Conservation (phyloP, 2,329 filamentous ascomycete species). For the Monosporascus sp. region DNA sequence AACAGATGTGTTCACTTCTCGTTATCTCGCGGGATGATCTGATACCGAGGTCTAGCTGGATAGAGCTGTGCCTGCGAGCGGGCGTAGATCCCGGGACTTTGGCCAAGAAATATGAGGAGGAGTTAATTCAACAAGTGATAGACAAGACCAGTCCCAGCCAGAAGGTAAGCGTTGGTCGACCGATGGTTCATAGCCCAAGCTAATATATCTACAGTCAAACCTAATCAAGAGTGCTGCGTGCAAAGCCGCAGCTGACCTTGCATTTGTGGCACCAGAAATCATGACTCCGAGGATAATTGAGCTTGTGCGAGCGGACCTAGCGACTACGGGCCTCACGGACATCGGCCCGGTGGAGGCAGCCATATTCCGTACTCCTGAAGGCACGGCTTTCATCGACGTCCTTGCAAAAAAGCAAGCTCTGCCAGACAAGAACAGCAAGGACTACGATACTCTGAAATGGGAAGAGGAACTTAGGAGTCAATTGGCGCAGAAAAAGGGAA, state of each 20-base stretch:
- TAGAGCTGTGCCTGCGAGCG: conserved; percentile 75
- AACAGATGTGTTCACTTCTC: conserved; percentile 70
- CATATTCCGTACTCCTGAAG: conserved; percentile 87
- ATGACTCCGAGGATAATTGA: conserved; percentile 72
- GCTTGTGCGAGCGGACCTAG: conserved; percentile 68
- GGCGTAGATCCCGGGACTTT: conserved; percentile 79
- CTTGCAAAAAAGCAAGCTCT: conserved; percentile 72
- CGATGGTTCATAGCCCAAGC: not conserved
- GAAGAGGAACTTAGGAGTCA: conserved; percentile 86
- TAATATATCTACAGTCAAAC: conserved; percentile 25
- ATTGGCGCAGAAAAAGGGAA: conserved; percentile 87
- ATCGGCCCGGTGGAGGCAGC: conserved; percentile 85
- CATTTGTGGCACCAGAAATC: conserved; percentile 82
- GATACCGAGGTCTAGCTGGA: conserved; percentile 78
- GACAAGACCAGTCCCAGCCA: conserved; percentile 43
- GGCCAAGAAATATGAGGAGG: conserved; percentile 56
- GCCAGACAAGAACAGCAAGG: conserved; percentile 85
- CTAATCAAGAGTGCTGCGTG: conserved; percentile 66
- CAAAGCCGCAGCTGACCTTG: conserved; percentile 81
- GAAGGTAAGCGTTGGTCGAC: conserved; percentile 21
- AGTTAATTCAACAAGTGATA: conserved; percentile 63
- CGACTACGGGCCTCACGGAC: conserved; percentile 60
- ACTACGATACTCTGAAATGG: conserved; percentile 96
- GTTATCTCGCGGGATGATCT: conserved; percentile 74
- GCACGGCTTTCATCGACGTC: conserved; percentile 84